These are phyloP conservation scores for Fusarium veterinarium DNA, from an alignment of 2,329 filamentous ascomycete species.

Conservation along the genomic window DNA sequence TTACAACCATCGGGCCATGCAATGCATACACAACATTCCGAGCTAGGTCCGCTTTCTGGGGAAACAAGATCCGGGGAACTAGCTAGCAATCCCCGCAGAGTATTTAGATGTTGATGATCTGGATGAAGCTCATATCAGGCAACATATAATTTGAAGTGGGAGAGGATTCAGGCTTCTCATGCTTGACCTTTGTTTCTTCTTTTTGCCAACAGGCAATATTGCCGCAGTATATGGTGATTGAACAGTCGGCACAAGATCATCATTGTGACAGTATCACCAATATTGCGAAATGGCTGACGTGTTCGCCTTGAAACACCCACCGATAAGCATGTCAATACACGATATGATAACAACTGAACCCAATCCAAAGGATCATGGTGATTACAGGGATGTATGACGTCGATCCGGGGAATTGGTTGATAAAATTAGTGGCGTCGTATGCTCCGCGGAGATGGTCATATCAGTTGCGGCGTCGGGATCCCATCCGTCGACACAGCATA, in stretches of 20 bases:
- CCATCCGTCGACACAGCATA: slow-evolving; percentile 22
- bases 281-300: slow-evolving; percentile 18
- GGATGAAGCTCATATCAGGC: slow-evolving; percentile 12
- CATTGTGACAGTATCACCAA: background rate
- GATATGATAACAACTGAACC: slow-evolving; percentile 2
- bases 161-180: slow-evolving; percentile 7
- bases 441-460: slow-evolving; percentile 37
- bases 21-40: slow-evolving; percentile 18
- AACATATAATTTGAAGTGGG: background rate
- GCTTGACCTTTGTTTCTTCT: background rate
- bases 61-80: slow-evolving; percentile 34
- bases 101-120: slow-evolving; percentile 10
- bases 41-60: slow-evolving; percentile 32
- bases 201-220: background rate
- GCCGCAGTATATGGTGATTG: background rate
- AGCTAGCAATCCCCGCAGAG: slow-evolving; percentile 30
- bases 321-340: slow-evolving; percentile 10
- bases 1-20: background rate
- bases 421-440: slow-evolving; percentile 18
- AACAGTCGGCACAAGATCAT: background rate
- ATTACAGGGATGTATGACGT: slow-evolving; percentile 35
- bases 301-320: background rate
- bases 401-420: slow-evolving; percentile 27
- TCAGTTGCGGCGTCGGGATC: slow-evolving; percentile 26
- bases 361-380: slow-evolving; percentile 6